Conservation (phyloP, 192 early-diverging fungal species). For the Linnemannia elongata region DNA sequence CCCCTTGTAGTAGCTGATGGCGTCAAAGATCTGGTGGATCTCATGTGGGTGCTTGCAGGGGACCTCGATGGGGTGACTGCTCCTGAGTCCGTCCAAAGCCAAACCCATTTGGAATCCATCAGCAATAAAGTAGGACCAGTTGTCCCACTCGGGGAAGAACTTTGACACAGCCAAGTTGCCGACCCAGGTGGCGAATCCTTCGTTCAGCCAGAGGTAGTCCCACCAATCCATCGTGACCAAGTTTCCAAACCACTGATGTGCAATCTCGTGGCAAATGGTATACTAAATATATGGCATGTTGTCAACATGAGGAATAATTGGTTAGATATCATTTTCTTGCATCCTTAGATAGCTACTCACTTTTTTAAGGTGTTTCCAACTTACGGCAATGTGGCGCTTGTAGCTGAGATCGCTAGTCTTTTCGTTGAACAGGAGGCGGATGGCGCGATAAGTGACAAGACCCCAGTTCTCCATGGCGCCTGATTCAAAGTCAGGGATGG, state of each 20-base stretch:
- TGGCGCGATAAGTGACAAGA: conserved; percentile 90
- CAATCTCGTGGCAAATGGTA: conserved; percentile 91
- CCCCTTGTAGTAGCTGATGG: conserved; percentile 92
- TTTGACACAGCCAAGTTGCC: conserved; percentile 90
- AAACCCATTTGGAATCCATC: conserved; percentile 85
- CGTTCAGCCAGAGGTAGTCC: conserved; percentile 96
- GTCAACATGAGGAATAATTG: neutral
- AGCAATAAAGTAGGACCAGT: conserved; percentile 90
- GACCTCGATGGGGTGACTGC: conserved; percentile 94
- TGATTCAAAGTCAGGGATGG: conserved; percentile 93
- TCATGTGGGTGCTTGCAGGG: conserved; percentile 85
- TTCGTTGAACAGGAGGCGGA: conserved; percentile 88
- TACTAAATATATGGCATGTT: conserved; percentile 53
- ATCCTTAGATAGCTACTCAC: neutral
- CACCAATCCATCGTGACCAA: conserved; percentile 98
- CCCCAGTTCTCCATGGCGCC: conserved; percentile 99
- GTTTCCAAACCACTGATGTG: conserved; percentile 96
- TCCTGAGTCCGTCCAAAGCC: conserved; percentile 84
- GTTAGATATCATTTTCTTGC: neutral
- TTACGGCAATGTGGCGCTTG: conserved; percentile 84
- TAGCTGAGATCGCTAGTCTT: conserved; percentile 76
- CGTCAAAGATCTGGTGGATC: conserved; percentile 96
- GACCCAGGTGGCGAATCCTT: conserved; percentile 98
- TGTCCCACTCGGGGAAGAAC: conserved; percentile 94
- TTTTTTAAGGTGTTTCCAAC: neutral